Base-by-base conservation (phyloP, 1,284 basidiomycete genomes). In the Cutaneotrichosporon sp. region DNA sequence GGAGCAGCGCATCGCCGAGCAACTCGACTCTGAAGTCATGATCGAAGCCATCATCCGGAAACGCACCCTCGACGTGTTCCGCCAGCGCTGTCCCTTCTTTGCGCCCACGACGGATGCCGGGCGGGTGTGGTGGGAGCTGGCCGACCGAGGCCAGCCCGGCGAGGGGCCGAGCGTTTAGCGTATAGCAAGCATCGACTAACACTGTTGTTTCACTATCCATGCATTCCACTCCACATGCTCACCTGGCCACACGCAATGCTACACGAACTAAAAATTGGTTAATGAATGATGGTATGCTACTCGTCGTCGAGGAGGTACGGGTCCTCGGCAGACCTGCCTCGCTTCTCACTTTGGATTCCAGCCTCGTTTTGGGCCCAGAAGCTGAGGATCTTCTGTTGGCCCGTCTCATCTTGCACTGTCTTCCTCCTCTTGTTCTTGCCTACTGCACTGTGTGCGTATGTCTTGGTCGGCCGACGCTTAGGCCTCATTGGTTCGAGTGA, bases 11-110 rank as follows among this genome's bases (percentile, higher is more conserved):
- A 87, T 90, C 84, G 91, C 89, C 67, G 67, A 88, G 67, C 90
- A 92, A 76, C 85, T 94, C 11, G 87, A 83, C 66, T 91, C 90
- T 72, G 92, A 95, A 80, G 81, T 90, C 52, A 82, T 85, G 21
- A 87, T 94, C 6, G 92, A 95, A 78, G 84, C 84, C 49, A 93
- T 95, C 68, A 85, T 94, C 57, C 84, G 89, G 64, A 86, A 86
- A 72, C 85, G 91, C 69, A 88, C 90, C 31, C 79, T 90, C 56
- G 89, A 92, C 72, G 92, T 89, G 38, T 94, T 95, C 80, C 85
- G 85, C 70, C 85, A 88, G 36, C 86, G 90, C 56, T 95, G 92
- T 82, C 87, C 85, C 73, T 92, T 89, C 80, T 95, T 93, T 77
- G 81, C 84, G 56, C 90, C 90, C 2, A 86, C 89, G 51, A 69